Base-by-base conservation (phyloP, 1,139 yeast species). In the Barnettozyma hawaiiensis region DNA sequence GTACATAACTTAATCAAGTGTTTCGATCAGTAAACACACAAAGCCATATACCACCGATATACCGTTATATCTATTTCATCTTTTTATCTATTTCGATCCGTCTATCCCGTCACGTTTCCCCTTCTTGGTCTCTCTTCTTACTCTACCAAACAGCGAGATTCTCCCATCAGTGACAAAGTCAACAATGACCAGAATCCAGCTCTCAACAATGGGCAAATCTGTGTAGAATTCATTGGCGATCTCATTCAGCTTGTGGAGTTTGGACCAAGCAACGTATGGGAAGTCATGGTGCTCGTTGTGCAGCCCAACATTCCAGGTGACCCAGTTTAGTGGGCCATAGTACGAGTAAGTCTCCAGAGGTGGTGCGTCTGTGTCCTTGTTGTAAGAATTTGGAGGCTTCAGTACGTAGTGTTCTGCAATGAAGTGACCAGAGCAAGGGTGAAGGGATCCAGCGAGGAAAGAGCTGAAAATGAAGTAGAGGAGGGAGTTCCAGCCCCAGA, bases 221-320 rank as follows among this genome's bases (percentile, higher is more conserved):
- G 76, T 84, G 61, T 89, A 89, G 60, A 84, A 89, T 57, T 89
- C 97, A 14, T 73, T 60, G 2, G 96, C 96, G 36, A 85, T 75
- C 39, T 65, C 60, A 47, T 84, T 71, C 32, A 89, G 67, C 47
- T 73, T 66, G 32, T 86, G 86, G 41, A 89, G 69, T 49, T 81
- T 78, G 1, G 94, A 75, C 97, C 97, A 89, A 0, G 97, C 92
- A 53, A 89, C 75, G 60, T 79, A 89, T 1, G 97, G 97, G 70
- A 89, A 89, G 64, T 89, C 97, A 58, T 89, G 97, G 62, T 89
- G 97, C 63, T 89, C 97, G 58, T 85, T 87, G 62, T 89, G 97
- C 61, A 86, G 80, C 2, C 97, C 97, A 9, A 87, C 96, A 56
- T 89, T 89, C 90, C 95, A 89, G 1, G 94, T 86, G 47, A 89